A percentile compares a stretch with the other conserved stretches of the same genome.
Conservation (phyloP, 1,139 yeast genomes). For the Lodderomyces beijingensis region DNA sequence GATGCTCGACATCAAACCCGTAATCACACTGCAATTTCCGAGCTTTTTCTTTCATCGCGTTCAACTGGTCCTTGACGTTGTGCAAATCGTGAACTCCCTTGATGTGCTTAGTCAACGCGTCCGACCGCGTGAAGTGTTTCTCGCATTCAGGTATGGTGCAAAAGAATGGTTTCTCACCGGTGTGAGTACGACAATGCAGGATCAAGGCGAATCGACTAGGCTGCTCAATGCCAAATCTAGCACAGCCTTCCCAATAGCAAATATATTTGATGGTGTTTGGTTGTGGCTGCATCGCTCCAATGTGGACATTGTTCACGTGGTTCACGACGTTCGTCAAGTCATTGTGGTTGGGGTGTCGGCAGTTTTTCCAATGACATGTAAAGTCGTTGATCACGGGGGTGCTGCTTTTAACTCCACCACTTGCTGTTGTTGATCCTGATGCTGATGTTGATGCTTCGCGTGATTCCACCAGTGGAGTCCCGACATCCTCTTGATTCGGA, state of each 20-base stretch:
- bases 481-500: too few relatives aligned
- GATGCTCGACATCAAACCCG: constrained; percentile 17
- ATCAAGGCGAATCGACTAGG: constrained; percentile 58
- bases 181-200: constrained; percentile 61
- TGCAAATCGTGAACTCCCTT: constrained; percentile 57
- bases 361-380: constrained; percentile 34
- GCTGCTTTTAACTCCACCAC: constrained; percentile 1
- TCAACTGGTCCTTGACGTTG: constrained; percentile 31
- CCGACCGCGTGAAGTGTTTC: constrained; percentile 54
- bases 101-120: constrained; percentile 62
- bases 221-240: constrained; percentile 50
- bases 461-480: too few relatives aligned
- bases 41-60: constrained; percentile 21
- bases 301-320: constrained; percentile 30
- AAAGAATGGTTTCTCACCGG: constrained; percentile 63
- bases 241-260: constrained; percentile 64
- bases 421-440: constrained; percentile 2
- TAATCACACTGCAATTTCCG: constrained; percentile 14
- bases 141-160: constrained; percentile 72
- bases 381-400: constrained; percentile 11
- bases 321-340: constrained; percentile 27
- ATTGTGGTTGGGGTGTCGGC: constrained; percentile 18
- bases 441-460: constrained; percentile 3
- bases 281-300: constrained; percentile 11
- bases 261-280: constrained; percentile 28